Base-by-base conservation (phyloP, 768 basidiomycete genomes). In the Scleroderma bovista region DNA sequence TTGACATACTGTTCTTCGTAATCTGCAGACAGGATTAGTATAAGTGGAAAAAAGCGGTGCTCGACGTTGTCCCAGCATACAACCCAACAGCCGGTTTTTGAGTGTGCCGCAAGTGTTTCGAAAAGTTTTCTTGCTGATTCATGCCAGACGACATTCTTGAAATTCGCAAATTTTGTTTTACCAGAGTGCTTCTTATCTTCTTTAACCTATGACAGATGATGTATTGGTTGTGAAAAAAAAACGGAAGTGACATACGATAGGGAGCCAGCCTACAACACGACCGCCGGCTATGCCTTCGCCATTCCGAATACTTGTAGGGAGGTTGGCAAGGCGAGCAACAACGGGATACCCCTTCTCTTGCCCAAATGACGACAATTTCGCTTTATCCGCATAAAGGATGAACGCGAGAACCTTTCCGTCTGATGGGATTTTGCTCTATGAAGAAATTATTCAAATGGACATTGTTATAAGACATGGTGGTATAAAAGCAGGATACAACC, bases 1-100 rank as follows among this genome's bases (percentile, higher is more conserved):
- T 50, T 69, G 10, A 24, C 67, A n/a, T 64, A 75, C 74, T 70
- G 68, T 59, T 75, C 73, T 52, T 75, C 70, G 53, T 73, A 76
- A 36, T 75, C 73, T 22, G 71, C 65, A 10, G 66, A 67, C 1
- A 73, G 48, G 10, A 73, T 69, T 0, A 71, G 41, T 31, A 75
- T 61, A 26, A 67, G 41, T 12, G 70, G 72, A 47, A 58, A 75
- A 0, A 76, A 47, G 8, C 26, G 51, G 0, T 64, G 66, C 1
- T 43, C 9, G 9, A 68, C 54, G 1, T 48, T 55, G 52, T 72
- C 70, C 9, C 58, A 66, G 53, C 69, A 73, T 8, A 19, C 23
- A 32, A 48, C 15, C 43, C 47, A 52, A 39, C 23, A 51, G 3
- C 47, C 47, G 6, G 31, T 55, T 19, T 51, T 44, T 6, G 39